Conservation (phyloP, 2,329 filamentous ascomycete genomes). For the Pyricularia grisea region DNA sequence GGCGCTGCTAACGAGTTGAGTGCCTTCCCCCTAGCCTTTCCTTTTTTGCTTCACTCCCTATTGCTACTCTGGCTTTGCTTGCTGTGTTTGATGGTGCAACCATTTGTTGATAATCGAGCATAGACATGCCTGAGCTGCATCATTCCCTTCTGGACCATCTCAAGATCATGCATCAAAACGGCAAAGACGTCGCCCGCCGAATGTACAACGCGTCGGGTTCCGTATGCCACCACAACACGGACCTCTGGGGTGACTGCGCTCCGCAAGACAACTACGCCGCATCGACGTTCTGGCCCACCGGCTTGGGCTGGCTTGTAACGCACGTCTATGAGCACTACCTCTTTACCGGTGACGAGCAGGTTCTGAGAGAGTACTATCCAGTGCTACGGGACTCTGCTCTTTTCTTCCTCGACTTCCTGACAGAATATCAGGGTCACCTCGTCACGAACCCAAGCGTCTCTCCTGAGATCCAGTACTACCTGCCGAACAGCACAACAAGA, state of each 20-base stretch:
- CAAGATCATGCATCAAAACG: conserved; percentile 18
- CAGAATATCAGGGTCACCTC: conserved; percentile 16
- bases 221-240: conserved; percentile 13
- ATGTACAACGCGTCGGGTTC: conserved; percentile 12
- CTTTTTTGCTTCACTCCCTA: not conserved
- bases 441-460: conserved; percentile 18
- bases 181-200: conserved; percentile 8
- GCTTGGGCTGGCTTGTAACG: conserved; percentile 27
- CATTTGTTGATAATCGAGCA: not conserved
- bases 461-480: conserved; percentile 16
- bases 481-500: conserved; percentile 8
- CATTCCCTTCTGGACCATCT: conserved; percentile 26
- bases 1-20: conserved; percentile 13
- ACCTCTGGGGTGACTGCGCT: conserved; percentile 12
- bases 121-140: conserved; percentile 19
- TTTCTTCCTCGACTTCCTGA: conserved; percentile 22
- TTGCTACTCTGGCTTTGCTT: too few relatives aligned
- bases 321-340: conserved; percentile 29
- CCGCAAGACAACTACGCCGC: conserved; percentile 13
- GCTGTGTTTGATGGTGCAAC: too few relatives aligned
- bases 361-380: conserved; percentile 18
- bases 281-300: conserved; percentile 27
- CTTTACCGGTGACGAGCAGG: conserved; percentile 20
- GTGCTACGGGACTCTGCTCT: conserved; percentile 17
- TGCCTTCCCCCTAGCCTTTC: not conserved